Conservation (phyloP, 1,139 yeast species). For the Ogataea hybrid region DNA sequence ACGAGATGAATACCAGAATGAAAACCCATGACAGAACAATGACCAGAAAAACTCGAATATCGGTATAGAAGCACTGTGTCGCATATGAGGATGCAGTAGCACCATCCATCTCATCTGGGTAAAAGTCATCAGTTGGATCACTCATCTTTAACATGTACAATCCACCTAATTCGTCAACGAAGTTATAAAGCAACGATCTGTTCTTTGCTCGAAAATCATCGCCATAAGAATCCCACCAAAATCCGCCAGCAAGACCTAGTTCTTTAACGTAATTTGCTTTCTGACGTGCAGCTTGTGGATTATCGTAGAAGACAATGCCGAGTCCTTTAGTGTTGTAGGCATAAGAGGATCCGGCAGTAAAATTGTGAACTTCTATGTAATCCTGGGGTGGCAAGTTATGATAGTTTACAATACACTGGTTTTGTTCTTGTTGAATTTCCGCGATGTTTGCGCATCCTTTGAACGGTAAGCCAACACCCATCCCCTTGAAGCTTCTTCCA, state of each 20-base stretch:
- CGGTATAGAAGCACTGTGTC: not conserved
- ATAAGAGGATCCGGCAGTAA: conserved; percentile 54
- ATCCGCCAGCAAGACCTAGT: conserved; percentile 69
- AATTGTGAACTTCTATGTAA: conserved; percentile 49
- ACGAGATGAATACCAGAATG: not conserved
- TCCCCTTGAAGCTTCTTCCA: conserved; percentile 67
- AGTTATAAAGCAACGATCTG: conserved; percentile 41
- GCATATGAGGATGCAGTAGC: conserved; percentile 1
- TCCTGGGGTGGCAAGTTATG: conserved; percentile 23
- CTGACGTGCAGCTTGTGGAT: conserved; percentile 44
- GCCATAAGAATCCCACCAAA: conserved; percentile 95
- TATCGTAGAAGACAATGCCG: conserved; percentile 66
- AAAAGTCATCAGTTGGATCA: not conserved
- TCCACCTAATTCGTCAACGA: conserved; percentile 45
- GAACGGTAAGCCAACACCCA: conserved; percentile 40
- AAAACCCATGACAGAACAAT: not conserved
- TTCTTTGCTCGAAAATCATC: conserved; percentile 40
- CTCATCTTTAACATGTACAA: conserved; percentile 15
- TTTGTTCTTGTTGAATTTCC: conserved; percentile 11
- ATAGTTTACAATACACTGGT: conserved; percentile 26
- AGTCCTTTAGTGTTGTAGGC: conserved; percentile 42
- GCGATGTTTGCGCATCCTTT: conserved; percentile 45
- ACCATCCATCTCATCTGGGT: conserved; percentile 8
- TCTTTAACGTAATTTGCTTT: conserved; percentile 61
- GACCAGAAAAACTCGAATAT: no score